phyloP scores from a whole-genome alignment of 2,329 filamentous ascomycete genomes.

The Fragosphaeria purpurea region DNA sequence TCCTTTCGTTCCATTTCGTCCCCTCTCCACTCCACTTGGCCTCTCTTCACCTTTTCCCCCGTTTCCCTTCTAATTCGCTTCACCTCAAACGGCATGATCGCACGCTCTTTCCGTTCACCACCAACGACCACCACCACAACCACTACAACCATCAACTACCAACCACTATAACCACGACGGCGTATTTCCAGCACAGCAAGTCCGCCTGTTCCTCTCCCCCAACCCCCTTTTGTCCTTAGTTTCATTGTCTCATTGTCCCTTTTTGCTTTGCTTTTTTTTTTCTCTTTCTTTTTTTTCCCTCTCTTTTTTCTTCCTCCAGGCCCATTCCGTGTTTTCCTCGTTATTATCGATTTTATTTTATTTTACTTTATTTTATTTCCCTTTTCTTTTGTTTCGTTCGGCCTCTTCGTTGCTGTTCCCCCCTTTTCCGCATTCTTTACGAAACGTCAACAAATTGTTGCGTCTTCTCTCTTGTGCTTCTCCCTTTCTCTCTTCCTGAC shows the following conservation, averaged over 20 bases:
- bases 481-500: neutral
- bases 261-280: no score
- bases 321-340: slow-evolving; percentile 2
- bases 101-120: neutral
- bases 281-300: no score
- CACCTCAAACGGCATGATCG: neutral
- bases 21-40: neutral
- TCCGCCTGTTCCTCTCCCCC: neutral
- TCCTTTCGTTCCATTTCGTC: neutral
- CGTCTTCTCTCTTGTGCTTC: slow-evolving; percentile 1
- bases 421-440: slow-evolving; percentile 14
- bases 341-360: no score
- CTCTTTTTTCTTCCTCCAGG: neutral
- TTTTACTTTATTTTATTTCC: slow-evolving; percentile 9
- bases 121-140: neutral
- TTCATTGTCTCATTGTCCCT: neutral
- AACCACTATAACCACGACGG: neutral
- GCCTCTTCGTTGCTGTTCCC: neutral
- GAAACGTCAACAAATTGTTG: no score
- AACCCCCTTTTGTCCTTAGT: slow-evolving; percentile 8
- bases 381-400: slow-evolving; percentile 1
- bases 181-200: neutral
- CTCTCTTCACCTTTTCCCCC: slow-evolving; percentile 1
- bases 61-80: neutral
- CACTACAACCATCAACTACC: neutral